Conservation (phyloP, 768 basidiomycete genomes). For the Paxillus ammoniavirescens region DNA sequence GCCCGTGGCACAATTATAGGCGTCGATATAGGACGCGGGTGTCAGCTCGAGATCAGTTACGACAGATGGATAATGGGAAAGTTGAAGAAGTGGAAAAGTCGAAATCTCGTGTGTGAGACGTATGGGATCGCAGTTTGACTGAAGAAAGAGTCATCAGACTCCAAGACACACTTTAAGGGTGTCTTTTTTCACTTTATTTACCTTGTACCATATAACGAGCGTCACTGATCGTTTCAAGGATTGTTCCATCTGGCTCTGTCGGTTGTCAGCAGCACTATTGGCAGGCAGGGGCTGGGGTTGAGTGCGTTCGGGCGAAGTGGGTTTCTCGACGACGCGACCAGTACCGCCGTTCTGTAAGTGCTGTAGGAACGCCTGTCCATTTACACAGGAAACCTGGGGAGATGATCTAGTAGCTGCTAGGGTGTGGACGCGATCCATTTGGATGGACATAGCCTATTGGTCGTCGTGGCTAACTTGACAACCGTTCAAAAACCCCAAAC, state of each 20-base stretch:
- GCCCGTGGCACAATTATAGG: slow-evolving; percentile 49
- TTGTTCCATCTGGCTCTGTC: slow-evolving; percentile 33
- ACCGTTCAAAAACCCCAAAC: no score
- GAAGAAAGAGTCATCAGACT: slow-evolving; percentile 7
- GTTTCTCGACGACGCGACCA: slow-evolving; percentile 5
- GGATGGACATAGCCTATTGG: no score
- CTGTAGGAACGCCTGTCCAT: slow-evolving; percentile 12
- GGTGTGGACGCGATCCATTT: slow-evolving; percentile 15
- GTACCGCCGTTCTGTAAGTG: slow-evolving; percentile 1
- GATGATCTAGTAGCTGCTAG: slow-evolving; percentile 16
- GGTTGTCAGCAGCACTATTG: slow-evolving; percentile 14
- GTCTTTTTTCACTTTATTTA: slow-evolving; percentile 21
- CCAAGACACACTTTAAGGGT: neutral
- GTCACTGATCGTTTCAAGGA: slow-evolving; percentile 54
- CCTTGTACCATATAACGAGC: slow-evolving; percentile 71
- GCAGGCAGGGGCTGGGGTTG: neutral
- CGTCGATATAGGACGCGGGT: slow-evolving; percentile 54
- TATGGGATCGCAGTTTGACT: slow-evolving; percentile 55
- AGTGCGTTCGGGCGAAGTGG: slow-evolving; percentile 1
- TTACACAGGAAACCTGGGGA: slow-evolving; percentile 4
- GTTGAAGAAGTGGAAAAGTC: slow-evolving; percentile 65
- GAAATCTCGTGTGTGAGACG: slow-evolving; percentile 55
- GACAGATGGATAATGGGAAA: slow-evolving; percentile 44
- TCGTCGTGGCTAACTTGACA: no score
- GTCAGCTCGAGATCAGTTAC: slow-evolving; percentile 55